Evolutionary conservation across 495 filamentous ascomycete genomes (phyloP).

Genomic region (Podospora pseudocomata): DNA sequence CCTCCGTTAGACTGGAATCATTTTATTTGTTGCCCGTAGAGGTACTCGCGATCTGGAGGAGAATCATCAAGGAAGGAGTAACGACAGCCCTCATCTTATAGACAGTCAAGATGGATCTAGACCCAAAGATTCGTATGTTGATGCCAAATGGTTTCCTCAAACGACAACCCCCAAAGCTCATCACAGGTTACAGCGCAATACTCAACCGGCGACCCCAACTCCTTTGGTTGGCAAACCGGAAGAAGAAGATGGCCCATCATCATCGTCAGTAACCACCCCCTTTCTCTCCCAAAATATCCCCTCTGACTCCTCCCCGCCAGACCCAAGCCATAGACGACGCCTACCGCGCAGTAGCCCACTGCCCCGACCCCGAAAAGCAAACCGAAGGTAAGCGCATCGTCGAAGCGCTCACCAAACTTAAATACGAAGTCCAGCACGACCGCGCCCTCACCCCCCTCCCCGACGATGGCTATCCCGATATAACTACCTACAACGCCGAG

Average conservation of each 20-base stretch:
- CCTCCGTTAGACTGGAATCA: background rate
- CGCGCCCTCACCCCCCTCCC: constrained; percentile 74
- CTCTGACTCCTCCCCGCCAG: constrained; percentile 40
- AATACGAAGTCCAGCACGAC: constrained; percentile 95
- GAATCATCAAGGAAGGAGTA: background rate
- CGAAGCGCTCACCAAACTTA: constrained; percentile 72
- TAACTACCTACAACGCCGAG: constrained; percentile 81
- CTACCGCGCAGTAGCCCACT: constrained; percentile 66
- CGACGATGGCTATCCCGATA: constrained; percentile 77
- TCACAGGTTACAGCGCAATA: constrained; percentile 58
- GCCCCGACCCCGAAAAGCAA: constrained; percentile 57
- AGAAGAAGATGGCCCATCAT: constrained; percentile 91
- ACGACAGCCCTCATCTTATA: background rate
- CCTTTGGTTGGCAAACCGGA: constrained; percentile 81
- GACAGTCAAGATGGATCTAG: constrained; percentile 36
- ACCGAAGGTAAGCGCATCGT: constrained; percentile 85
- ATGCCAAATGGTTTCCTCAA: background rate
- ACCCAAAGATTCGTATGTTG: constrained; percentile 27
- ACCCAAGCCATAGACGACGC: constrained; percentile 93
- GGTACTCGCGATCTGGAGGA: background rate
- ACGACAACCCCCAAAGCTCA: background rate
- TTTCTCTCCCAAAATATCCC: background rate
- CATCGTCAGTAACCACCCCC: constrained; percentile 52
- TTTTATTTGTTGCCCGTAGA: background rate
- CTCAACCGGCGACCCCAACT: constrained; percentile 72